These are phyloP conservation scores for Eustoma russellianum DNA, from an alignment of 257 asterid species.

Conservation along the genomic window DNA sequence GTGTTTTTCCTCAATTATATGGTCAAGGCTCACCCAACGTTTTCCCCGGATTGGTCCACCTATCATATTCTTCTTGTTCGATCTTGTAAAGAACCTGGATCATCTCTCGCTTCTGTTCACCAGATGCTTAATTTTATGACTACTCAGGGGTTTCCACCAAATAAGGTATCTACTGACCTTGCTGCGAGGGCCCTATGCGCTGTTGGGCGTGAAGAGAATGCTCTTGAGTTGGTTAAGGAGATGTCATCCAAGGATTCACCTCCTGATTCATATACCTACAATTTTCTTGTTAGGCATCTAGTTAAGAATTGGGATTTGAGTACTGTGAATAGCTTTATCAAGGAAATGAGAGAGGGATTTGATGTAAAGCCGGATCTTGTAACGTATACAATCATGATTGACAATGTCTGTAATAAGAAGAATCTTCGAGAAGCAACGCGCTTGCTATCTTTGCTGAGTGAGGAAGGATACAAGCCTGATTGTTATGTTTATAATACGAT, in stretches of 20 bases:
- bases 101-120: constrained; percentile 43
- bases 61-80: constrained; percentile 55
- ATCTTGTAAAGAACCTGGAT: constrained; percentile 50
- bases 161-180: constrained; percentile 52
- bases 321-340: constrained; percentile 43
- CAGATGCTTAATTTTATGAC: constrained; percentile 66
- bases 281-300: constrained; percentile 68
- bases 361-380: constrained; percentile 77
- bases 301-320: constrained; percentile 56
- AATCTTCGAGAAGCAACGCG: constrained; percentile 83
- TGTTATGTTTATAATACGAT: constrained; percentile 80
- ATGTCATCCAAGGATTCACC: constrained; percentile 40
- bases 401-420: constrained; percentile 83
- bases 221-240: constrained; percentile 64
- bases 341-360: constrained; percentile 56
- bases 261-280: constrained; percentile 65
- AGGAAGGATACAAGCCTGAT: constrained; percentile 83
- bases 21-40: constrained; percentile 63
- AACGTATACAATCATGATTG: constrained; percentile 92
- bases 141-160: constrained; percentile 51
- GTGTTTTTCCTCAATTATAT: constrained; percentile 70
- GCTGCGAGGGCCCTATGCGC: constrained; percentile 77
- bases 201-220: constrained; percentile 64
- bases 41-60: constrained; percentile 64
- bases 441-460: constrained; percentile 43